phyloP scores from a whole-genome alignment of 2,329 filamentous ascomycete species.

The Keithomyces neogunnii region DNA sequence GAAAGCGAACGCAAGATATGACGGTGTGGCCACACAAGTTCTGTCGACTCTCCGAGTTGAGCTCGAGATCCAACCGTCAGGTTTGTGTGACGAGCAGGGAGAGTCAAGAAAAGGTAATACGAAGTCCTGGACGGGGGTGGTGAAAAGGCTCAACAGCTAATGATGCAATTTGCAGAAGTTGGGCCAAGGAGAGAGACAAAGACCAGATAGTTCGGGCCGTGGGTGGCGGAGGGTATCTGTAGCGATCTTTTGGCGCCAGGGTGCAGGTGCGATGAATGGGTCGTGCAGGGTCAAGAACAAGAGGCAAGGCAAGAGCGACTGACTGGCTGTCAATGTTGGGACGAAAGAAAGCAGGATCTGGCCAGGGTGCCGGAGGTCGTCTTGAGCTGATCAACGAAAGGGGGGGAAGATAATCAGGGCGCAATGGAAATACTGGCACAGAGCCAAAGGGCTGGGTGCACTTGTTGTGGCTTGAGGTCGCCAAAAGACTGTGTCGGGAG shows the following conservation, averaged over 20 bases:
- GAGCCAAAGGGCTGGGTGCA: too few relatives aligned
- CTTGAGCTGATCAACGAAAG: too few relatives aligned
- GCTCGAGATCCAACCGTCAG: background rate
- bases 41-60: background rate
- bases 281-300: background rate
- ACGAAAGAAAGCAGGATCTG: background rate
- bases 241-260: background rate
- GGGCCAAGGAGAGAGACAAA: conserved; percentile 1
- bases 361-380: background rate
- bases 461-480: too few relatives aligned
- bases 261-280: background rate
- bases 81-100: conserved; percentile 3
- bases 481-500: too few relatives aligned
- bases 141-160: background rate
- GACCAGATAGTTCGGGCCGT: background rate
- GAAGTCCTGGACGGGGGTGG: background rate
- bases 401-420: too few relatives aligned
- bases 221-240: background rate
- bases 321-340: too few relatives aligned
- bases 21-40: background rate
- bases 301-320: background rate
- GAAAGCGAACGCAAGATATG: background rate
- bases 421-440: too few relatives aligned
- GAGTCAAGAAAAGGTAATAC: background rate
- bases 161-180: conserved; percentile 1